A percentile compares a stretch with the other conserved stretches of the same genome.
phyloP scores from a whole-genome alignment of 2,329 filamentous ascomycete genomes.

The Geosmithia putterillii region DNA sequence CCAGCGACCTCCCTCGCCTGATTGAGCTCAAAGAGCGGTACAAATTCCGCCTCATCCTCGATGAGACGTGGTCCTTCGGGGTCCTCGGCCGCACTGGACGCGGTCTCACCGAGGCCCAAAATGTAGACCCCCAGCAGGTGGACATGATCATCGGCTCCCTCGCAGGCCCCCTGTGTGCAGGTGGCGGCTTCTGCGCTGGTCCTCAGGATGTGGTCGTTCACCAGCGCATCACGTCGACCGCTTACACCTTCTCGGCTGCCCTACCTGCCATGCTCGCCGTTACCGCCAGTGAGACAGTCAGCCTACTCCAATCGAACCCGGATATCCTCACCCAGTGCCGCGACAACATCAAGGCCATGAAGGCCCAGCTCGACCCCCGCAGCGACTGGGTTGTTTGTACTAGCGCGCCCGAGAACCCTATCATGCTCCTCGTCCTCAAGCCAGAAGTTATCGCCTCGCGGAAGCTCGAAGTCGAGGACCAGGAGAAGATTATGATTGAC shows the following conservation, averaged over 20 bases:
- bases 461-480: slow-evolving; percentile 58
- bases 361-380: slow-evolving; percentile 75
- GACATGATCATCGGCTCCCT: slow-evolving; percentile 97
- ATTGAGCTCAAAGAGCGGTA: slow-evolving; percentile 91
- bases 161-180: slow-evolving; percentile 78
- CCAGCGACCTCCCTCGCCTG: slow-evolving; percentile 72
- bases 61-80: slow-evolving; percentile 96
- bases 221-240: slow-evolving; percentile 82
- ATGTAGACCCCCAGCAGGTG: slow-evolving; percentile 83
- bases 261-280: slow-evolving; percentile 88
- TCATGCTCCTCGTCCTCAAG: slow-evolving; percentile 76
- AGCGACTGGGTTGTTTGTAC: slow-evolving; percentile 87
- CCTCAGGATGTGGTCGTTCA: slow-evolving; percentile 88
- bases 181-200: slow-evolving; percentile 92
- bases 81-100: slow-evolving; percentile 84
- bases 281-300: slow-evolving; percentile 86
- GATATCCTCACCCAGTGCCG: slow-evolving; percentile 68
- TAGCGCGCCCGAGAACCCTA: slow-evolving; percentile 72
- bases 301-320: slow-evolving; percentile 74
- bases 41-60: slow-evolving; percentile 95
- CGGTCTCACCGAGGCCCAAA: slow-evolving; percentile 90
- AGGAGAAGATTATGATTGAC: slow-evolving; percentile 77
- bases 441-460: slow-evolving; percentile 64
- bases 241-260: slow-evolving; percentile 93
- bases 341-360: slow-evolving; percentile 79